phyloP scores from a whole-genome alignment of 176 grass and related monocot genomes.

The Triticum aestivum region DNA sequence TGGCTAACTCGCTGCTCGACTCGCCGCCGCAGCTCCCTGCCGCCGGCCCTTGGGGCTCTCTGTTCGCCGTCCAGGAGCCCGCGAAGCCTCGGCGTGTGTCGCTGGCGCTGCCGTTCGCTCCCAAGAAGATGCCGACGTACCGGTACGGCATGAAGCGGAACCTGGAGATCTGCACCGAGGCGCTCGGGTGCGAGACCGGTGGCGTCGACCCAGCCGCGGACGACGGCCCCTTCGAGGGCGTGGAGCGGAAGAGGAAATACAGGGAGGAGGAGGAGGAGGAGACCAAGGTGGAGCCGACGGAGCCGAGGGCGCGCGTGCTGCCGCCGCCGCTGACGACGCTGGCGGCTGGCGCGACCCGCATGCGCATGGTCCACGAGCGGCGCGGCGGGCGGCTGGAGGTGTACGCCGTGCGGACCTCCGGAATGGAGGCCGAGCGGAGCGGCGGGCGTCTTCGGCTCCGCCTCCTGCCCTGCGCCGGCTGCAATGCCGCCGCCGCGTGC shows the following conservation, averaged over 20 bases:
- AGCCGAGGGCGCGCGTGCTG: slow-evolving; percentile 21
- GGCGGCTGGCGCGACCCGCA: slow-evolving; percentile 21
- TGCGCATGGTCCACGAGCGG: slow-evolving; percentile 54
- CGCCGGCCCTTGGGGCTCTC: slow-evolving; percentile 9
- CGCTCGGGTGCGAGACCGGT: slow-evolving; percentile 78
- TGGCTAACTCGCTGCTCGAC: slow-evolving; percentile 30
- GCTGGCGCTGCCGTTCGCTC: not conserved
- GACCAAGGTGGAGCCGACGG: not conserved
- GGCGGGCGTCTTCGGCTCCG: slow-evolving; percentile 60
- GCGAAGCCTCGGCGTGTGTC: not conserved
- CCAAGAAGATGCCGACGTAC: slow-evolving; percentile 27
- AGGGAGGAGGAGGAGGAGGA: slow-evolving; percentile 18
- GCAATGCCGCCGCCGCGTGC: slow-evolving; percentile 1
- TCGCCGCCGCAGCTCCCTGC: slow-evolving; percentile 26
- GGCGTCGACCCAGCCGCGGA: slow-evolving; percentile 38
- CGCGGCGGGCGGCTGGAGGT: slow-evolving; percentile 61
- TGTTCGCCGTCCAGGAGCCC: slow-evolving; percentile 15
- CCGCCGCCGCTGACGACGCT: slow-evolving; percentile 67
- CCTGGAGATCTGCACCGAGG: slow-evolving; percentile 74
- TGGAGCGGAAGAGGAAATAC: slow-evolving; percentile 25
- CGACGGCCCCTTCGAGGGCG: not conserved
- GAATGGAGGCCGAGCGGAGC: slow-evolving; percentile 54
- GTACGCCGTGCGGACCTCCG: slow-evolving; percentile 39
- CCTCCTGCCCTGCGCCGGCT: slow-evolving; percentile 8
- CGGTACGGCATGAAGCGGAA: slow-evolving; percentile 44